Evolutionary conservation across 2,329 filamentous ascomycete genomes (phyloP), one percentile per base, ranked within the genome.

Genomic region (Xylogone sp.): DNA sequence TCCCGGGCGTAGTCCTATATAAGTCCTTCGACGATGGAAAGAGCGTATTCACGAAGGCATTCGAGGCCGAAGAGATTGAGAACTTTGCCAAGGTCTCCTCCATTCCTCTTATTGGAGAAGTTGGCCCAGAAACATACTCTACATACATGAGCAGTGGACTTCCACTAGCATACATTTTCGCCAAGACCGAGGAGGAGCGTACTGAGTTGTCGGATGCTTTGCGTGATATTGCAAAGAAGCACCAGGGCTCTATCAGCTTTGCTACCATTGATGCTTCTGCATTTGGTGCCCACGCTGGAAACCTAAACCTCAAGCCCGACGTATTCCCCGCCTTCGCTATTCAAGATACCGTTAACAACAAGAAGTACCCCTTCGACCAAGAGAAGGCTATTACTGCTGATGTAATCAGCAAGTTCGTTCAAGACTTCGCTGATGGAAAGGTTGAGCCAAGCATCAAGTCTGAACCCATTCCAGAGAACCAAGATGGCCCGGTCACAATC

Each of bases 21-120:
- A 97, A 99, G 83, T 81, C 86, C 54, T 99, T 97, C 66, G 94
- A 99, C 68, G 93, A 97, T 77, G 91, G 92, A 76, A 97, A 96
- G 83, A 83, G 84, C 64, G 77, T 86, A 63, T 96, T 88, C 77
- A 77, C 82, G 19, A 87, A 90, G 62, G 86, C 89, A 71, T 92
- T 97, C 66, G 88, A 90, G 42, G 81, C 80, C 55, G 89, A 92
- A 55, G 82, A 83, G 48, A 90, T 99, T 65, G 82, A 84, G 68
- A 79, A 79, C 61, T 99, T 96, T 75, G 84, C 88, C 71, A 92
- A 91, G 80, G 85, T 83, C 46, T 78, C 91, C 55, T 85, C 92
- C 62, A 96, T 88, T 54, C 94, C 94, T 58, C 79, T 99, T 65
- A 86, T 99, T 60, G 94, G 94, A 57, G 94, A 97, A 77, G 88